These are phyloP conservation scores for Rubia peregrina DNA, from an alignment of 305 asterid genomes.

Conservation along the genomic window DNA sequence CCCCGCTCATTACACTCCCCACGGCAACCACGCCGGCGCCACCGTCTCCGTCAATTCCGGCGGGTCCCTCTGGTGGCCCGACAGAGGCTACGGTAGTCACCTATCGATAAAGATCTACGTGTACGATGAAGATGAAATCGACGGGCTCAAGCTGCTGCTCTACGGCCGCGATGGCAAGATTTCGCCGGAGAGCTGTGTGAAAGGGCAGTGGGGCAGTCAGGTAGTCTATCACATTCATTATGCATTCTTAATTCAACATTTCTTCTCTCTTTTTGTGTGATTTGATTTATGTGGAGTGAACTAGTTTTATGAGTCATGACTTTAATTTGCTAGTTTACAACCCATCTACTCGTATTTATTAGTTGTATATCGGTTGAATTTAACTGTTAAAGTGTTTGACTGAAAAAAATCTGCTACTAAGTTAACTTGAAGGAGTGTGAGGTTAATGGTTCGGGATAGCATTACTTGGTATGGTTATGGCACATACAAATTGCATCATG, in stretches of 20 bases:
- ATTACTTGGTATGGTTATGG: background rate
- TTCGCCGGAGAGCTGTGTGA: slow-evolving; percentile 58
- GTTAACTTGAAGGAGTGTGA: background rate
- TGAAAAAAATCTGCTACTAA: background rate
- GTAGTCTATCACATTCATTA: slow-evolving; percentile 21
- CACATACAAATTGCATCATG: background rate
- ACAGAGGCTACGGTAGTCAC: slow-evolving; percentile 39
- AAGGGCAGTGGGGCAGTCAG: slow-evolving; percentile 99
- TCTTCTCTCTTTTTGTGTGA: background rate
- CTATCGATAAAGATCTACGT: slow-evolving; percentile 74
- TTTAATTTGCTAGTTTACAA: background rate
- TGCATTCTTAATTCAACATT: background rate
- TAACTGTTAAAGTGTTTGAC: background rate
- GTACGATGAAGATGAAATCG: slow-evolving; percentile 72
- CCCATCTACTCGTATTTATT: background rate
- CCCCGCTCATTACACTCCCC: slow-evolving; percentile 21
- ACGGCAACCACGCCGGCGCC: slow-evolving; percentile 15
- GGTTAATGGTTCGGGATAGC: background rate
- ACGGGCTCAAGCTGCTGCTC: slow-evolving; percentile 60
- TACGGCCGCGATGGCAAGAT: slow-evolving; percentile 75
- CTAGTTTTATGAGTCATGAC: background rate
- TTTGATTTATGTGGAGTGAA: background rate
- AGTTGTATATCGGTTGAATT: background rate
- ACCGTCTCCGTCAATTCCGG: slow-evolving; percentile 22
- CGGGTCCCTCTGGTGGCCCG: slow-evolving; percentile 36